Percentiles rank a stretch among this genome's conserved stretches.
Conservation (phyloP, 2,329 filamentous ascomycete species). For the Colletotrichum sp. region DNA sequence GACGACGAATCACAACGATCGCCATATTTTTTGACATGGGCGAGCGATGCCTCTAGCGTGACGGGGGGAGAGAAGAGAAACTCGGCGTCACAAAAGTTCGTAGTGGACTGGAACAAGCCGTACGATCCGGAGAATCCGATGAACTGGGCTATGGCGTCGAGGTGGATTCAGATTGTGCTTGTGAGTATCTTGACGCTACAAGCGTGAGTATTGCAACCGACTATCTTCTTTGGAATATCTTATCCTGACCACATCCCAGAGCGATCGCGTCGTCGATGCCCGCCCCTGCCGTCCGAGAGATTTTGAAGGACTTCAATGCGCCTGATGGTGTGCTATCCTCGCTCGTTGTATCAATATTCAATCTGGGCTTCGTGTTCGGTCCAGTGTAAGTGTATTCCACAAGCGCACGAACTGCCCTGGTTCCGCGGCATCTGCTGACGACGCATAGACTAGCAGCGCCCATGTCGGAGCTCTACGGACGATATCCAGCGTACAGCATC, state of each 20-base stretch:
- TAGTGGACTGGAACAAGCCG: not conserved
- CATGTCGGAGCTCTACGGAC: slow-evolving; percentile 41
- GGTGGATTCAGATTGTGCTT: slow-evolving; percentile 12
- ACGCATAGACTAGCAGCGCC: slow-evolving; percentile 29
- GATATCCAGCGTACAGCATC: slow-evolving; percentile 30
- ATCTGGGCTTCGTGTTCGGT: slow-evolving; percentile 48
- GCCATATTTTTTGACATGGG: not conserved
- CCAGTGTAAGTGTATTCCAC: slow-evolving; percentile 36
- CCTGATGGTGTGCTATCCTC: slow-evolving; percentile 31
- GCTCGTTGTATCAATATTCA: slow-evolving; percentile 54
- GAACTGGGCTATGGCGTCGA: not conserved
- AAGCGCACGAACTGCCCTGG: too few relatives aligned
- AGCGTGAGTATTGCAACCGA: not conserved
- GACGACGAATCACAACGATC: not conserved
- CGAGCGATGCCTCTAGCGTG: not conserved
- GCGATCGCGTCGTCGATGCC: not conserved
- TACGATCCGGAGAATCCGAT: not conserved
- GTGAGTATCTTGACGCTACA: slow-evolving; percentile 1
- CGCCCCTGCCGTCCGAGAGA: not conserved
- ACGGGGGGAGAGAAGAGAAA: not conserved
- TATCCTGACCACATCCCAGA: not conserved
- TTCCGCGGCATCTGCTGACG: not conserved
- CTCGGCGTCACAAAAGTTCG: not conserved
- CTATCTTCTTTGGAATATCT: not conserved
- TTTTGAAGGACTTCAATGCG: not conserved